A percentile compares a stretch with the other conserved stretches of the same genome.
These are phyloP conservation scores for Lactuca sativa DNA, from an alignment of 129 eudicot genomes.

Conservation along the genomic window DNA sequence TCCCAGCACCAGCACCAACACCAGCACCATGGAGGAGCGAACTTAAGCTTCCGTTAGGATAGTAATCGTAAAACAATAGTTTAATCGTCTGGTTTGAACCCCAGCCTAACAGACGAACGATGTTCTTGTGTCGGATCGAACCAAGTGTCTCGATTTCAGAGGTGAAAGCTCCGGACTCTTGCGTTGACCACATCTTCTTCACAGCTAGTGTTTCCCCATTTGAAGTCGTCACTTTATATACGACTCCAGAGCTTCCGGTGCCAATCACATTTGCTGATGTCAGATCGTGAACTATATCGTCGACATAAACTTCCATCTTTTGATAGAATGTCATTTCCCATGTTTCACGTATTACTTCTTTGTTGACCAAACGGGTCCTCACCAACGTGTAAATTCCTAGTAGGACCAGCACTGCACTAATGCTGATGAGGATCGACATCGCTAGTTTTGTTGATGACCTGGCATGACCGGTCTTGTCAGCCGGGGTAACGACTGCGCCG, in stretches of 20 bases:
- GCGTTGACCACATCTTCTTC: slow-evolving; percentile 95
- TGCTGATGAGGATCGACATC: slow-evolving; percentile 81
- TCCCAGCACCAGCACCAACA: slow-evolving; percentile 53
- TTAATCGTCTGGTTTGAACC: slow-evolving; percentile 77
- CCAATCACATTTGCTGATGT: slow-evolving; percentile 88
- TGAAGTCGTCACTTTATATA: slow-evolving; percentile 64
- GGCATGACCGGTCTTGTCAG: slow-evolving; percentile 35
- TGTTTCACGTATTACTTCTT: slow-evolving; percentile 26
- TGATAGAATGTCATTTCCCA: slow-evolving; percentile 94
- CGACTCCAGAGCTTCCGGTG: slow-evolving; percentile 97
- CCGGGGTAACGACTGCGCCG: slow-evolving; percentile 45
- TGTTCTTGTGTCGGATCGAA: slow-evolving; percentile 89
- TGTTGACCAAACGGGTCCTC: slow-evolving; percentile 41
- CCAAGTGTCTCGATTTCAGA: slow-evolving; percentile 86
- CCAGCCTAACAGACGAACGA: slow-evolving; percentile 88
- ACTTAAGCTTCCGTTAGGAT: slow-evolving; percentile 92
- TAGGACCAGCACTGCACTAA: slow-evolving; percentile 63
- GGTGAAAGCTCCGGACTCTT: slow-evolving; percentile 76
- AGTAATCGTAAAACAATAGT: slow-evolving; percentile 82
- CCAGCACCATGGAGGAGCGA: slow-evolving; percentile 85
- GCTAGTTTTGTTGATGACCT: slow-evolving; percentile 58
- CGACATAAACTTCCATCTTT: slow-evolving; percentile 75
- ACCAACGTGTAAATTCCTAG: slow-evolving; percentile 63
- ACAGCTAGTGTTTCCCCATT: slow-evolving; percentile 81
- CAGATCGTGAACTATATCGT: slow-evolving; percentile 63